These are phyloP conservation scores for Phoma sp. DNA, from an alignment of 2,329 filamentous ascomycete species.

Conservation along the genomic window DNA sequence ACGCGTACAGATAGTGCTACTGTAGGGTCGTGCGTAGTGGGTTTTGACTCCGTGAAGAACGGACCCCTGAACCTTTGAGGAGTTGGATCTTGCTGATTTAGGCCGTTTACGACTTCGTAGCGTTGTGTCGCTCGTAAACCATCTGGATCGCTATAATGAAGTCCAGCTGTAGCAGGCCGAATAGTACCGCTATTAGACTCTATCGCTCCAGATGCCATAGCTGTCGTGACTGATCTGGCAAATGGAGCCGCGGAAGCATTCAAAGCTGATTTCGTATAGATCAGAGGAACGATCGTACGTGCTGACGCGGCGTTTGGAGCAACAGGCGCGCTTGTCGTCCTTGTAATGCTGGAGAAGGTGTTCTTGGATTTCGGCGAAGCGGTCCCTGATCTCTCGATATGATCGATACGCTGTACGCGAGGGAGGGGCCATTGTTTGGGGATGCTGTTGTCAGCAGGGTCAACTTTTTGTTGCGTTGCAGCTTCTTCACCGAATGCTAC, in stretches of 20 bases:
- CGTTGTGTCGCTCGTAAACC: constrained; percentile 17
- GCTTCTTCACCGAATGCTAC: constrained; percentile 33
- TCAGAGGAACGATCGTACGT: not conserved
- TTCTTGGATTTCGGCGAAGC: too few species aligned
- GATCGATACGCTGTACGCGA: constrained; percentile 29
- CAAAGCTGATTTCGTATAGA: constrained; percentile 16
- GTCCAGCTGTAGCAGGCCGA: constrained; percentile 13
- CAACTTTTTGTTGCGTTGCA: constrained; percentile 5
- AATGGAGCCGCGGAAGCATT: constrained; percentile 29
- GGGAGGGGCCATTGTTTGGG: constrained; percentile 17
- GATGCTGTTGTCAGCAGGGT: not conserved
- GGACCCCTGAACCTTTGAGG: constrained; percentile 45
- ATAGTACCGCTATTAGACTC: constrained; percentile 18
- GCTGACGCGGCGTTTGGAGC: constrained; percentile 17
- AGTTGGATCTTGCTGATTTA: constrained; percentile 35
- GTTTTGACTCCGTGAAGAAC: constrained; percentile 43
- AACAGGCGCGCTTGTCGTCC: not conserved
- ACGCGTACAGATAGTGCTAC: constrained; percentile 28
- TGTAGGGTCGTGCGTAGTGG: constrained; percentile 37
- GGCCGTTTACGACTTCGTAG: constrained; percentile 33
- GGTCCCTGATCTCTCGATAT: constrained; percentile 31
- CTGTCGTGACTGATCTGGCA: not conserved
- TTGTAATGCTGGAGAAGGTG: too few species aligned
- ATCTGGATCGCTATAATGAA: constrained; percentile 40
- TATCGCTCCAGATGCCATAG: constrained; percentile 5